Evolutionary conservation across 1,284 basidiomycete species (phyloP), one percentile per base, ranked within the genome.

Genomic region (Phylloporus sp.): DNA sequence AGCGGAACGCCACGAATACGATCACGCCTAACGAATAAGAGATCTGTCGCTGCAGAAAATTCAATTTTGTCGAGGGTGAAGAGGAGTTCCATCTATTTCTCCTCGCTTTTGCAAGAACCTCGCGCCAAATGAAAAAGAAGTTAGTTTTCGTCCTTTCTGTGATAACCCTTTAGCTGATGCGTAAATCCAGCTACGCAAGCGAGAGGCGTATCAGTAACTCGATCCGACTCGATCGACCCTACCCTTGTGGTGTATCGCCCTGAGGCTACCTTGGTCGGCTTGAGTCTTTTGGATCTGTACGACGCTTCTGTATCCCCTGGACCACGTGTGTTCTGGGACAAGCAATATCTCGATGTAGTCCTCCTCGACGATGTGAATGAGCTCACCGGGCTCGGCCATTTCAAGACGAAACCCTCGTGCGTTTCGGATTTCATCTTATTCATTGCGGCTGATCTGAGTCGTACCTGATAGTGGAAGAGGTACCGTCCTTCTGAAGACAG

Each of bases 61-160:
- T 88, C 91, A 6, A 92, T 98, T 56, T 80, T 94, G 15, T 90
- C 94, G 20, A 85, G 96, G 67, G 93, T n/a, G n/a, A n/a, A n/a
- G n/a, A n/a, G n/a, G n/a, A n/a, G n/a, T n/a, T n/a, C n/a, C n/a
- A n/a, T n/a, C n/a, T n/a, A 99, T 80, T 99, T 99, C 79, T 97
- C 97, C 1, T 98, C 97, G 0, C 84, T 99, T 27, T 82, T 99
- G 53, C 98, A 99, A 80, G 98, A 99, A 77, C 98, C 98, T 1
- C 97, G 99, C 79, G 96, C 96, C 3, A 99, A 99, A 80, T 99
- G 98, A 98, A 92, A 90, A n/a, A n/a, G n/a, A n/a, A n/a, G n/a
- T n/a, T n/a, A n/a, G n/a, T n/a, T 83, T 0, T 14, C 10, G n/a
- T 61, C 25, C 5, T 65, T 43, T 27, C 15, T 6, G 7, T 53